Conservation (phyloP, 495 filamentous ascomycete species). For the Podospora tetraspora region DNA sequence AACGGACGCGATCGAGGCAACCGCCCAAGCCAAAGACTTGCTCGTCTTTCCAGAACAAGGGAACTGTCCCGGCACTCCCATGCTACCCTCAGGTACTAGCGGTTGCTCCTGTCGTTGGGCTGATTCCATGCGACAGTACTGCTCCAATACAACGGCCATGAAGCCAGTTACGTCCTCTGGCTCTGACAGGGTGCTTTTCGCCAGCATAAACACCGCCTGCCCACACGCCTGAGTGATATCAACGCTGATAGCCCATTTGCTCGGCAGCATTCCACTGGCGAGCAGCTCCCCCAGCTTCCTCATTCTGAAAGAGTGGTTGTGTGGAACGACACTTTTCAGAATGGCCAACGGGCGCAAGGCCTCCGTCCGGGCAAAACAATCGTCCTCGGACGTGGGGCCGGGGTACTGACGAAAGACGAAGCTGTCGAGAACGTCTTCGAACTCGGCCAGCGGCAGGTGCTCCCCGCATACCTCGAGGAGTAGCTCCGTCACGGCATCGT, state of each 20-base stretch:
- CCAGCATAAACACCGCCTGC: background rate
- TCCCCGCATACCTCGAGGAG: conserved; percentile 41
- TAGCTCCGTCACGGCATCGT: conserved; percentile 33
- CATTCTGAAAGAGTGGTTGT: conserved; percentile 26
- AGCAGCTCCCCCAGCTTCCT: conserved; percentile 36
- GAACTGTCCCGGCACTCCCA: too few relatives aligned
- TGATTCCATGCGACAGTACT: background rate
- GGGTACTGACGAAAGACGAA: conserved; percentile 34
- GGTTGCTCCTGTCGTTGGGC: background rate
- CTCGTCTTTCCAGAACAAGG: background rate
- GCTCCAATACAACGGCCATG: background rate
- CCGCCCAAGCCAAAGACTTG: background rate
- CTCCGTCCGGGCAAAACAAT: conserved; percentile 20
- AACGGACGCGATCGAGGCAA: background rate
- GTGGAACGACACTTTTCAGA: conserved; percentile 24
- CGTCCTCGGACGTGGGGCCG: conserved; percentile 28
- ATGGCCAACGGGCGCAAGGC: conserved; percentile 29
- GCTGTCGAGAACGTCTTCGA: conserved; percentile 33
- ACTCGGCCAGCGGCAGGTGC: conserved; percentile 36
- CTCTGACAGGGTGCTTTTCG: background rate
- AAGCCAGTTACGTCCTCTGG: background rate
- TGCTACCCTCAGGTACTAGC: background rate
- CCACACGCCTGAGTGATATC: background rate
- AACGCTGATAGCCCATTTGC: conserved; percentile 12
- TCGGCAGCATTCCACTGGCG: conserved; percentile 29